A percentile compares a stretch with the other conserved stretches of the same genome.
Evolutionary conservation across 2,329 filamentous ascomycete genomes (phyloP).

Genomic region (Mycocentrospora acerina): DNA sequence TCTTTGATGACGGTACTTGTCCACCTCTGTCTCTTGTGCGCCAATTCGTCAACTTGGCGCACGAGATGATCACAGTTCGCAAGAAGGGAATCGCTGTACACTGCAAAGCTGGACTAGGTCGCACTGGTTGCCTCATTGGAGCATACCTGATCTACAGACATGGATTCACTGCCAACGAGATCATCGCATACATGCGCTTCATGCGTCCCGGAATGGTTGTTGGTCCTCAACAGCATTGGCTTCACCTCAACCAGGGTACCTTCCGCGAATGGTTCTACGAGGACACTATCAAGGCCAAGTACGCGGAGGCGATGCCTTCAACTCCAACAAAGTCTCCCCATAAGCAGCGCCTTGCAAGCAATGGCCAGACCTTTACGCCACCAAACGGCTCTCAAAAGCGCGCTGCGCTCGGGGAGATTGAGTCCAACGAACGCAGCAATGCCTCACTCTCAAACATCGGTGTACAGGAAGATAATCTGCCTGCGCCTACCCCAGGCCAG

Average conservation of each 20-base stretch:
- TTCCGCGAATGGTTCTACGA: constrained; percentile 98
- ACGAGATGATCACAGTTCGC: constrained; percentile 88
- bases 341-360: constrained; percentile 57
- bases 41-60: constrained; percentile 91
- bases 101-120: constrained; percentile 94
- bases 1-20: constrained; percentile 97
- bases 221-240: constrained; percentile 97
- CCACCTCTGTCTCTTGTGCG: constrained; percentile 85
- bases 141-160: constrained; percentile 97
- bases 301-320: constrained; percentile 62
- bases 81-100: constrained; percentile 95
- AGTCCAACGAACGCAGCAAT: constrained; percentile 67
- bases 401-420: constrained; percentile 90
- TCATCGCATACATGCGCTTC: constrained; percentile 98
- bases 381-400: constrained; percentile 77
- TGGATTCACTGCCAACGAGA: constrained; percentile 94
- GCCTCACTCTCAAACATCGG: constrained; percentile 53
- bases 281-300: constrained; percentile 76
- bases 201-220: constrained; percentile 99
- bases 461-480: constrained; percentile 86
- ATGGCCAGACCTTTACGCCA: constrained; percentile 76
- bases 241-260: constrained; percentile 92
- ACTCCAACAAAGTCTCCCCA: constrained; percentile 59
- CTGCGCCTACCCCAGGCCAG: constrained; percentile 92
- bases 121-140: constrained; percentile 94